Evolutionary conservation across 495 filamentous ascomycete genomes (phyloP).

Genomic region (Astrothelium macrocarpum): DNA sequence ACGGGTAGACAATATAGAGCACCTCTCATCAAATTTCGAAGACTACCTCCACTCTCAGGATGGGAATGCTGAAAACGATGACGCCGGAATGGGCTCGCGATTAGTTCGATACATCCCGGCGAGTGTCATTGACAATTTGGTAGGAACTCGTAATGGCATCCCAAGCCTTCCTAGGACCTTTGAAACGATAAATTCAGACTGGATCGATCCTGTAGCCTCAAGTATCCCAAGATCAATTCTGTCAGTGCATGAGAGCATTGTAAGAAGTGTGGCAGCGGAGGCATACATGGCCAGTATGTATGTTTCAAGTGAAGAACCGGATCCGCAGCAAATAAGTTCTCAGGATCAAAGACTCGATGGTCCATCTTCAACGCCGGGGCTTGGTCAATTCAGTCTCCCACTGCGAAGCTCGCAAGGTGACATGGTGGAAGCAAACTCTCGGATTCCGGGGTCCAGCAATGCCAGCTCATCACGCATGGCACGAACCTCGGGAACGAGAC

Average conservation of each 20-base stretch:
- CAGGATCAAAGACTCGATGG: neutral
- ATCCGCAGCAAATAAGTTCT: neutral
- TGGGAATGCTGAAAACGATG: neutral
- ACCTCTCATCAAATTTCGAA: neutral
- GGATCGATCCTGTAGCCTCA: conserved; percentile 17
- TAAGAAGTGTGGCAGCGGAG: conserved; percentile 22
- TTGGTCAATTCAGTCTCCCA: neutral
- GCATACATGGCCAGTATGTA: conserved; percentile 16
- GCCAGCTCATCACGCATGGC: neutral
- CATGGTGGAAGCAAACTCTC: neutral
- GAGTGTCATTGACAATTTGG: neutral
- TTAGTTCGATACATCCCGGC: neutral
- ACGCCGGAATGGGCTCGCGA: neutral
- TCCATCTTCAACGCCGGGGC: neutral
- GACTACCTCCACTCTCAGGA: neutral
- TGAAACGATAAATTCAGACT: conserved; percentile 17
- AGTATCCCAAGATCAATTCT: conserved; percentile 14
- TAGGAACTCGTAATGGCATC: neutral
- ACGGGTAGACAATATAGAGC: neutral
- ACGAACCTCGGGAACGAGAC: neutral
- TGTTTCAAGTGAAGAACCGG: neutral
- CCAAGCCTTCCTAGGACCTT: conserved; percentile 11
- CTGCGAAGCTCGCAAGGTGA: neutral
- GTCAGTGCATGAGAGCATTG: conserved; percentile 13
- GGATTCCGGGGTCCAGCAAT: neutral